A percentile compares a stretch with the other conserved stretches of the same genome.
Evolutionary conservation across 2,329 filamentous ascomycete genomes (phyloP).

Genomic region (Fusarium sp.): DNA sequence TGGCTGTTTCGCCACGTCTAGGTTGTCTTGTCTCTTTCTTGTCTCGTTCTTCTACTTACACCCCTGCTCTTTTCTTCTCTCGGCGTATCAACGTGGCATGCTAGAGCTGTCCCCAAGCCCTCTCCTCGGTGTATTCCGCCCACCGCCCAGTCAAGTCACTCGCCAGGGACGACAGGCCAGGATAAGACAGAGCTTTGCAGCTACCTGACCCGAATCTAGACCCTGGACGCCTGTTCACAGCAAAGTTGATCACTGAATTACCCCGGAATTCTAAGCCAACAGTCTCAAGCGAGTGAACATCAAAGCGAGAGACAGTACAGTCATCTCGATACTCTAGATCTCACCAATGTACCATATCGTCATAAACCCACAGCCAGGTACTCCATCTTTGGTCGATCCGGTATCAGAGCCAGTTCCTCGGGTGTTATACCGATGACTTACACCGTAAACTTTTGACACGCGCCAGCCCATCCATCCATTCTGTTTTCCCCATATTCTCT

Average conservation of each 20-base stretch:
- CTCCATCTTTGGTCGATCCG: slow-evolving; percentile 34
- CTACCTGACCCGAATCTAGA: slow-evolving; percentile 9
- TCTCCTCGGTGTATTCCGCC: slow-evolving; percentile 19
- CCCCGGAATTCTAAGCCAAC: not conserved
- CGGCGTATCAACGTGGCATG: slow-evolving; percentile 29
- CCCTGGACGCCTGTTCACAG: slow-evolving; percentile 1
- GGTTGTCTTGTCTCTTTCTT: not conserved
- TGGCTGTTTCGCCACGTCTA: slow-evolving; percentile 25
- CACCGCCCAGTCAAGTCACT: not conserved
- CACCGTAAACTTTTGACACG: slow-evolving; percentile 27
- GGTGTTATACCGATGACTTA: slow-evolving; percentile 31
- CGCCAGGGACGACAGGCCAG: not conserved
- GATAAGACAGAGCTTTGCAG: slow-evolving; percentile 2
- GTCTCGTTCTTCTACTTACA: slow-evolving; percentile 10
- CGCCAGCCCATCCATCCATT: slow-evolving; percentile 19
- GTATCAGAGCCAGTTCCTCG: slow-evolving; percentile 43
- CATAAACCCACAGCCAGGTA: slow-evolving; percentile 24
- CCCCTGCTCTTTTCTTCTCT: slow-evolving; percentile 13
- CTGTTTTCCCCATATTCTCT: slow-evolving; percentile 22
- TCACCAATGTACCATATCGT: slow-evolving; percentile 28
- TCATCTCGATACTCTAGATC: slow-evolving; percentile 1
- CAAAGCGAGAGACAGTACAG: not conserved
- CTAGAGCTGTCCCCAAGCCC: slow-evolving; percentile 18
- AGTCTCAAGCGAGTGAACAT: not conserved
- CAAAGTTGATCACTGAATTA: not conserved